These are phyloP conservation scores for Citrullus amarus DNA, from an alignment of 306 rosid species.

Conservation along the genomic window DNA sequence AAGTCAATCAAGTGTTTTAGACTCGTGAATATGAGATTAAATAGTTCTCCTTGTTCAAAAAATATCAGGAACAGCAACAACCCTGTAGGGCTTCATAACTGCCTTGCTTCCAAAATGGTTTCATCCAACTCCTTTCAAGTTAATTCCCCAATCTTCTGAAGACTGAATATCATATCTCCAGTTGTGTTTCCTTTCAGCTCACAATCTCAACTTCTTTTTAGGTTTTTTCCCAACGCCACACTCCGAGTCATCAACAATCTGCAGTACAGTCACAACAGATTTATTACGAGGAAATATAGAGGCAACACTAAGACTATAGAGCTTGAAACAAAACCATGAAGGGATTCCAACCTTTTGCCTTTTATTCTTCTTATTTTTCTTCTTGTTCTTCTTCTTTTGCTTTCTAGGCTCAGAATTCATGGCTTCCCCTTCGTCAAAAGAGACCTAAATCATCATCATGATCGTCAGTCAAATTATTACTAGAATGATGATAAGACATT, in stretches of 20 bases:
- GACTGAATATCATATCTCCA: neutral
- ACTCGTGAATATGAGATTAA: neutral
- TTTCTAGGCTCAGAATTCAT: constrained; percentile 20
- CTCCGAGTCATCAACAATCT: neutral
- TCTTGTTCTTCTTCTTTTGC: constrained; percentile 30
- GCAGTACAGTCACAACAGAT: neutral
- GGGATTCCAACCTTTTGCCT: constrained; percentile 38
- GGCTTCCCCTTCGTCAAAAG: constrained; percentile 24
- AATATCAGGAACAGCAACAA: constrained; percentile 3
- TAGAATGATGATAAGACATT: neutral
- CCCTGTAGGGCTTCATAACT: neutral
- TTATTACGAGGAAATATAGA: neutral
- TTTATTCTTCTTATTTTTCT: constrained; percentile 27
- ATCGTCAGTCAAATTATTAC: neutral
- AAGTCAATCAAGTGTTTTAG: neutral
- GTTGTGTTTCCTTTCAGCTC: neutral
- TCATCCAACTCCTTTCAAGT: neutral
- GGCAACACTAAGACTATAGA: neutral
- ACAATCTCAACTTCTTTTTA: neutral
- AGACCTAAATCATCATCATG: constrained; percentile 25
- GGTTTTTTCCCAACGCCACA: neutral
- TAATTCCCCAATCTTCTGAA: neutral
- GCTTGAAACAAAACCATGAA: constrained; percentile 5
- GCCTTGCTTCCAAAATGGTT: neutral
- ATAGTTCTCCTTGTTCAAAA: neutral